Evolutionary conservation across 2,329 filamentous ascomycete genomes (phyloP), one percentile per base, ranked within the genome.

Genomic region (Nannizziopsis barbatae): DNA sequence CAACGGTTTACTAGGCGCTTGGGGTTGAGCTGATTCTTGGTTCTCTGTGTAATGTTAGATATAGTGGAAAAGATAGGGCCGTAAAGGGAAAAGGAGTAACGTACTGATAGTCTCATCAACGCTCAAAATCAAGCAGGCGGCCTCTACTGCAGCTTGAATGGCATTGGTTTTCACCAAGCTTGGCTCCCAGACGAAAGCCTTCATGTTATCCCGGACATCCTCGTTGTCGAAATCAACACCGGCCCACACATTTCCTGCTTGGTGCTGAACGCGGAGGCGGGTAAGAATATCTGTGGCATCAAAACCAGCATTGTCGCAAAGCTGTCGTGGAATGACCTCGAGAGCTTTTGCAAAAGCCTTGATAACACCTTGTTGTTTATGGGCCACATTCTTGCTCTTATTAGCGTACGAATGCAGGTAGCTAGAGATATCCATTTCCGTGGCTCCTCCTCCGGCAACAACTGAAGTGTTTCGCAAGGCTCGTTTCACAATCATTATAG

Each of bases 401-500:
- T 96, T 90, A 55, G 93, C 92, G 61, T 84, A 95, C 58, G 79
- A 77, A 74, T 95, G 89, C 55, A 98, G 79, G 71, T 95, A 93
- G 35, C 88, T 84, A 5, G 89, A 95, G 45, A 96, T 70, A 67
- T 96, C 92, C 90, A 98, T 96, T 75, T 98, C 92, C 60, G 77
- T 81, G 14, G 92, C 90, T 65, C 92, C 92, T 59, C 92, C 92
- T 60, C 92, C 92, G 40, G 89, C 92, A 20, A 98, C 92, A 56
- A 98, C 95, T 64, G 80, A 85, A 63, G 83, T 83, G 75, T 96
- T 94, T 73, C 86, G 87, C 69, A 96, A 87, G 22, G 92, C 87
- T 53, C 93, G 88, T 80, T 96, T 96, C 64, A 98, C 92, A 62
- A 98, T 95, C 92, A 98, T 98, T 70, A 98, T 96, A 59, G 92